Base-by-base conservation (phyloP, 805 yeast genomes). In the Ogataea sp. region DNA sequence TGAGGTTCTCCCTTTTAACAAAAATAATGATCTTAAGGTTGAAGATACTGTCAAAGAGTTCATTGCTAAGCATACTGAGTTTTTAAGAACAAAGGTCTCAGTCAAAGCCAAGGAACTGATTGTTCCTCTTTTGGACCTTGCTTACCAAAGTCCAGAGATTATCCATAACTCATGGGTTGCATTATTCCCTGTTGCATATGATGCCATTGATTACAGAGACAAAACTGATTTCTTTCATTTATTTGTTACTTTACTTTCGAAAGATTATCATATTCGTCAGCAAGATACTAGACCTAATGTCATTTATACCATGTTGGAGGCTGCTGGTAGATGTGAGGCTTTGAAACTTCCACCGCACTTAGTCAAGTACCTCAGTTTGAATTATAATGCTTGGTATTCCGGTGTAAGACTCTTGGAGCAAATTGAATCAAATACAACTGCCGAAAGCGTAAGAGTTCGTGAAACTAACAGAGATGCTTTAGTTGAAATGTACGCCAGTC, bases 191-290 rank as follows among this genome's bases (percentile, higher is more conserved):
- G 72, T 78, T 30, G 85, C 88, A 0, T 87, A 83, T 61, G 58
- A 70, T 30, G 73, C 88, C 2, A 74, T 90, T 39, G 83, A 89
- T 10, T 71, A 78, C 20, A 78, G 90, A 39, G 96, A 89, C 43
- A 79, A 81, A 48, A 75, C 82, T 41, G 96, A 88, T 32, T 82
- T 93, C 56, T 73, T 87, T n/a, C 78, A 93, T 39, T 75, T 84
- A 14, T 67, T 90, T 48, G 87, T 87, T 14, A 72, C 83, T 0
- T 64, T 93, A 34, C 62, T 93, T 34, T 83, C 97, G 0, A 87
- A 86, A 53, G 97, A 93, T 46, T 94, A 86, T 53, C 97, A 90
- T 52, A 75, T 80, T n/a, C 74, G 96, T 35, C 98, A 94, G 62
- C 78, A 83, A 35, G 93, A 86, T 43, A 71, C 78, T 36, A 73